Percentiles rank a stretch among this genome's conserved stretches.
Evolutionary conservation across 2,329 filamentous ascomycete genomes (phyloP).

Genomic region (Ramichloridium luteum): DNA sequence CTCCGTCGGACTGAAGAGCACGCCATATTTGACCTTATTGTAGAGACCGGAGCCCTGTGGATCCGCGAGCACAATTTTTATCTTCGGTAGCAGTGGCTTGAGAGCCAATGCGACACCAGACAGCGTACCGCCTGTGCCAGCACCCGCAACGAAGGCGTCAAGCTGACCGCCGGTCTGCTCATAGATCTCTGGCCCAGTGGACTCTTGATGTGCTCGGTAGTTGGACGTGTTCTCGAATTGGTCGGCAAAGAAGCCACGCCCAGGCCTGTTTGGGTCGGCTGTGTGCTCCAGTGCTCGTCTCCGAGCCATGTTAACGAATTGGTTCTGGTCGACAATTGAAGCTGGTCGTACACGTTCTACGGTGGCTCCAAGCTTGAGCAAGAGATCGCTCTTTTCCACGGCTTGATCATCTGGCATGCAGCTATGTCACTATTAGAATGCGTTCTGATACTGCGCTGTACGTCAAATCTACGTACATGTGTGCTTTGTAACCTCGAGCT

Average conservation of each 20-base stretch:
- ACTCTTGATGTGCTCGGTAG: slow-evolving; percentile 67
- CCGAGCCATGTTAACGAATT: slow-evolving; percentile 89
- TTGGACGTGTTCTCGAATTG: slow-evolving; percentile 92
- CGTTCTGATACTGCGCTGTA: background rate
- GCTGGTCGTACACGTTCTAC: slow-evolving; percentile 85
- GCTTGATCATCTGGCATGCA: slow-evolving; percentile 94
- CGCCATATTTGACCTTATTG: slow-evolving; percentile 82
- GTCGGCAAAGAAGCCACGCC: slow-evolving; percentile 83
- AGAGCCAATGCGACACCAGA: slow-evolving; percentile 74
- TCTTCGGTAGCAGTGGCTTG: slow-evolving; percentile 54
- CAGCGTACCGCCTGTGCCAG: slow-evolving; percentile 88
- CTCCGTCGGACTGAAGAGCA: slow-evolving; percentile 89
- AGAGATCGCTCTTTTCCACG: slow-evolving; percentile 75
- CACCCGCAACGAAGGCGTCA: slow-evolving; percentile 84
- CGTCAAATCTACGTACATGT: slow-evolving; percentile 55
- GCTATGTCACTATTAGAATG: slow-evolving; percentile 15
- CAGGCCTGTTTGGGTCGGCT: slow-evolving; percentile 41
- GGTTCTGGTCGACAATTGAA: slow-evolving; percentile 81
- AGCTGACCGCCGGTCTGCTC: slow-evolving; percentile 60
- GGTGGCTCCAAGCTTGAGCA: slow-evolving; percentile 79
- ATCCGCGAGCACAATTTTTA: slow-evolving; percentile 75
- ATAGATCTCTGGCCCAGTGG: slow-evolving; percentile 84
- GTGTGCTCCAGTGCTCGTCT: slow-evolving; percentile 66
- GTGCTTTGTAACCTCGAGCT: slow-evolving; percentile 77
- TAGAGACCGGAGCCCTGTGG: slow-evolving; percentile 88